A percentile compares a stretch with the other conserved stretches of the same genome.
These are phyloP conservation scores for Catenaria anguillulae DNA, from an alignment of 371 early-diverging fungal species.

Conservation along the genomic window DNA sequence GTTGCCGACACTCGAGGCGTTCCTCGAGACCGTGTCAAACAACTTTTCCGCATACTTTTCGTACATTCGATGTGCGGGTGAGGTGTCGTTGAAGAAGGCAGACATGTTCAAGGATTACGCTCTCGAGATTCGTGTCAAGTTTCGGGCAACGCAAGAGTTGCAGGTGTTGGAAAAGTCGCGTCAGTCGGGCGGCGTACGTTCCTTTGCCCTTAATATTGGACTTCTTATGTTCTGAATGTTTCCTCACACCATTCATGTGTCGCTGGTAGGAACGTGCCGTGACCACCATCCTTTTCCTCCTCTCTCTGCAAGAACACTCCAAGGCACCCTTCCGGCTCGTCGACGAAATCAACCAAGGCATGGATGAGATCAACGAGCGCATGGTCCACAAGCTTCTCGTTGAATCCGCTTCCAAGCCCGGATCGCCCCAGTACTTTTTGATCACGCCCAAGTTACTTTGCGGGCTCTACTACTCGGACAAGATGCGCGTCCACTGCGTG, in stretches of 20 bases:
- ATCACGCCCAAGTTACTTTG: constrained; percentile 98
- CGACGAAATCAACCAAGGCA: constrained; percentile 99
- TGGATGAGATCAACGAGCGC: constrained; percentile 98
- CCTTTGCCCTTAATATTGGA: too few relatives aligned
- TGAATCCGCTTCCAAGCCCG: constrained; percentile 30
- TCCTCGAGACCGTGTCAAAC: background rate
- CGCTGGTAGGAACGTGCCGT: constrained; percentile 64
- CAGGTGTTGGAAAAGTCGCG: constrained; percentile 77
- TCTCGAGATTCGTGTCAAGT: constrained; percentile 5
- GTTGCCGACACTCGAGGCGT: background rate
- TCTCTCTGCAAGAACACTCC: constrained; percentile 81
- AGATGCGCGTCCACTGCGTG: constrained; percentile 85
- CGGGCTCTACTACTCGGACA: constrained; percentile 78
- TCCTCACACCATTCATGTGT: background rate
- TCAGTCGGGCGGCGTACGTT: constrained; percentile 87
- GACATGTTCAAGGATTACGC: background rate
- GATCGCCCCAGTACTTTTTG: constrained; percentile 62
- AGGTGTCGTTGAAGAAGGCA: background rate
- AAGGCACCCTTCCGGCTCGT: constrained; percentile 95
- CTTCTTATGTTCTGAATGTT: background rate
- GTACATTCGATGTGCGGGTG: background rate
- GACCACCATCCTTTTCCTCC: constrained; percentile 92
- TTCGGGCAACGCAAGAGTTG: constrained; percentile 34
- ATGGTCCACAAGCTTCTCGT: constrained; percentile 90
- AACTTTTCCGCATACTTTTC: background rate